Evolutionary conservation across 2,329 filamentous ascomycete genomes (phyloP).

Genomic region (Pseudogymnoascus pannorum): DNA sequence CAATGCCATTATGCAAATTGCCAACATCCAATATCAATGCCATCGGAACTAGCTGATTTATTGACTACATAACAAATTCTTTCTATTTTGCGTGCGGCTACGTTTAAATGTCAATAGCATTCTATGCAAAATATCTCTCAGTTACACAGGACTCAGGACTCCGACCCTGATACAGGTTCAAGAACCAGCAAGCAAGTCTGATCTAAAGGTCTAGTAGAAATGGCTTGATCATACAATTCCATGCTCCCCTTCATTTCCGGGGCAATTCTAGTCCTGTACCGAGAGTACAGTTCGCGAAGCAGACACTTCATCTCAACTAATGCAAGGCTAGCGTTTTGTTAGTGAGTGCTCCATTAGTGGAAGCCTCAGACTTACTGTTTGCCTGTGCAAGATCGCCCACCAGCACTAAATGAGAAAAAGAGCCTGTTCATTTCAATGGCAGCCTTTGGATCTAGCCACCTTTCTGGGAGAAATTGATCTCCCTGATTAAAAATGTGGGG

Average conservation of each 20-base stretch:
- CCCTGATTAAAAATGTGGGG: slow-evolving; percentile 68
- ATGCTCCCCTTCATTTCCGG: slow-evolving; percentile 51
- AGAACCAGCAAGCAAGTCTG: slow-evolving; percentile 47
- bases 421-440: slow-evolving; percentile 60
- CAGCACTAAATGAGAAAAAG: slow-evolving; percentile 60
- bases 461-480: slow-evolving; percentile 69
- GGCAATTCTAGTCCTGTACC: slow-evolving; percentile 43
- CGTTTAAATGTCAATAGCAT: background rate
- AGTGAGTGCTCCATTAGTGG: background rate
- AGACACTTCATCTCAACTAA: slow-evolving; percentile 62
- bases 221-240: slow-evolving; percentile 60
- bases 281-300: slow-evolving; percentile 54
- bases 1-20: background rate
- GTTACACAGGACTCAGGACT: background rate
- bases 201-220: slow-evolving; percentile 54
- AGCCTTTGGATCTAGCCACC: slow-evolving; percentile 71
- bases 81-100: background rate
- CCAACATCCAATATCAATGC: too few species aligned
- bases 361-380: slow-evolving; percentile 49
- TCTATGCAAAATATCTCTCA: background rate
- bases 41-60: too few species aligned
- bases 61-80: background rate
- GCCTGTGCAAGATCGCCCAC: slow-evolving; percentile 58
- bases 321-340: slow-evolving; percentile 41
- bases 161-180: background rate